Base-by-base conservation (phyloP, 257 asterid species). In the Solanum acaule region DNA sequence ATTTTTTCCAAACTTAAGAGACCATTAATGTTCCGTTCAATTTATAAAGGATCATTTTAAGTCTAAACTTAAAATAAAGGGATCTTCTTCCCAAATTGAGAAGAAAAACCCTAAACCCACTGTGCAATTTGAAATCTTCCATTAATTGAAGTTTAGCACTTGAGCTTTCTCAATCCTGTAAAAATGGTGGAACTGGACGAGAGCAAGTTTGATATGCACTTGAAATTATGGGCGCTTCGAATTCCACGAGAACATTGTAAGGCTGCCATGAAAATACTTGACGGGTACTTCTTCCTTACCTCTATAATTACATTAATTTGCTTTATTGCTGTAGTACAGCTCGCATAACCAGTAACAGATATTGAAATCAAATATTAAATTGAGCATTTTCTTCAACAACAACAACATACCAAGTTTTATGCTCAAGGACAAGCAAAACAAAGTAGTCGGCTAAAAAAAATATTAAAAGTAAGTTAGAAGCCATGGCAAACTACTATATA, bases 211-310 rank as follows among this genome's bases (percentile, higher is more conserved):
- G 97, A 94, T 88, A 89, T 93, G 90, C 89, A 91, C 46, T 87
- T 96, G 86, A 93, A 93, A 13, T 86, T 96, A 76, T 91, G 88
- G 97, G 98, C 99, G 16, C 93, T 96, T 90, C 95, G 95, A 84
- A 85, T 95, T 88, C 98, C 98, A 2, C 90, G 96, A 81, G 93
- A 95, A 91, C 96, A 94, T 89, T 95, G 99, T 94, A 97, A 95
- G 90, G 89, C 91, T 34, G 98, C 95, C 27, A 93, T 95, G 73
- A 93, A 94, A 86, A 88, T 97, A 71, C 95, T 97, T 77, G 91
- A 95, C 33, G 98, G 98, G 98, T 95, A 89, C 52, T 86, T 59
- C 68, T 27, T 46, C 15, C 18, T 79, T 79, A 77, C 25, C 13
- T 38, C 6, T 40, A 6, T 86, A 6, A 15, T 18, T 86, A 25